A percentile compares a stretch with the other conserved stretches of the same genome.
phyloP scores from a whole-genome alignment of 2,329 filamentous ascomycete species.

The Sporothrix luriei region DNA sequence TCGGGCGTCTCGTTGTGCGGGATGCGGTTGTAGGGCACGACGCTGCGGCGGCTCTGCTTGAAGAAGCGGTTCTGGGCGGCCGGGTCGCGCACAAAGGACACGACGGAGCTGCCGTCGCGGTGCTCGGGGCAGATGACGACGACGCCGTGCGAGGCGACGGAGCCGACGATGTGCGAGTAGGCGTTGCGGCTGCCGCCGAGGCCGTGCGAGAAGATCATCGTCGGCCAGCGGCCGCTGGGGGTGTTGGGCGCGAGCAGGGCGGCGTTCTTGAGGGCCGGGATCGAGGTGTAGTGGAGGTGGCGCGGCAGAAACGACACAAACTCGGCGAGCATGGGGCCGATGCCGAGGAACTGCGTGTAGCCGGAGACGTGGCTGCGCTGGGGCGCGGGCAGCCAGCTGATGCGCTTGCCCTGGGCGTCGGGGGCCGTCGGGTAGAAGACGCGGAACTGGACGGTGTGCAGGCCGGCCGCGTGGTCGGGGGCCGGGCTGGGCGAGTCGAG shows the following conservation, averaged over 20 bases:
- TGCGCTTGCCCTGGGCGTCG: slow-evolving; percentile 57
- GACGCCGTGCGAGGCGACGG: slow-evolving; percentile 77
- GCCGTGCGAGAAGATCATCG: slow-evolving; percentile 84
- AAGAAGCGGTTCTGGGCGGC: slow-evolving; percentile 49
- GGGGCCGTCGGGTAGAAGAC: slow-evolving; percentile 75
- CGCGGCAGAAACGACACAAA: slow-evolving; percentile 68
- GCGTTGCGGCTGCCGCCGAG: slow-evolving; percentile 79
- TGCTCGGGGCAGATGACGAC: slow-evolving; percentile 82
- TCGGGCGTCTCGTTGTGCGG: slow-evolving; percentile 66
- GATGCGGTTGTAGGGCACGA: slow-evolving; percentile 55
- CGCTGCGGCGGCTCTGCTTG: slow-evolving; percentile 42
- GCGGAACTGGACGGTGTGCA: slow-evolving; percentile 76
- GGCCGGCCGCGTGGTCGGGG: slow-evolving; percentile 57
- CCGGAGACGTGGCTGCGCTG: slow-evolving; percentile 73
- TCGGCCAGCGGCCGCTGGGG: slow-evolving; percentile 67
- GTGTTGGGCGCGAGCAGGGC: slow-evolving; percentile 57
- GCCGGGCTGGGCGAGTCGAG: slow-evolving; percentile 57
- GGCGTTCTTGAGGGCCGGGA: slow-evolving; percentile 74
- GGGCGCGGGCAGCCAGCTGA: slow-evolving; percentile 76
- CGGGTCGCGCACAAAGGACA: slow-evolving; percentile 70
- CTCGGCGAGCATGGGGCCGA: slow-evolving; percentile 60
- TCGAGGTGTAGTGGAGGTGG: slow-evolving; percentile 71
- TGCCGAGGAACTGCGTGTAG: slow-evolving; percentile 75
- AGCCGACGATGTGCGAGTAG: slow-evolving; percentile 80
- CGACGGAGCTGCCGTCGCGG: slow-evolving; percentile 75